Evolutionary conservation across 805 yeast genomes (phyloP), one percentile per base, ranked within the genome.

Genomic region (Metschnikowia continentalis): DNA sequence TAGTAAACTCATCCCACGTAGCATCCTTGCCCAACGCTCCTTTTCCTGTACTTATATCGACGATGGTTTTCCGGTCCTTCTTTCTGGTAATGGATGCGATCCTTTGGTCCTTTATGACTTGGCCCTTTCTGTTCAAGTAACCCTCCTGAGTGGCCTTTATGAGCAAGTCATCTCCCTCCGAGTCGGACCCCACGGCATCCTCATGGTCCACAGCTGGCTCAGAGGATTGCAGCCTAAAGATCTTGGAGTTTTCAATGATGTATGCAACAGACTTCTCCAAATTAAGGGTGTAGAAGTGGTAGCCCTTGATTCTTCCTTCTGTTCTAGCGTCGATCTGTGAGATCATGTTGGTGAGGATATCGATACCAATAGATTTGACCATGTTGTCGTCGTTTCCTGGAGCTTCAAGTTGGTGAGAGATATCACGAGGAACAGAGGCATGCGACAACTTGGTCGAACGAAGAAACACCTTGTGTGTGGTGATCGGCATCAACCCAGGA

Each of bases 1-100:
- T 90, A 26, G 97, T 94, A 68, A 89, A 91, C 63, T 91, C 98
- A 73, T 91, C 98, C 98, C 98, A 91, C 1, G 91, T 88, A 3
- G 96, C 96, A 66, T 88, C 94, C 61, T 88, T 82, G 35, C 96
- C 96, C 26, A 89, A 63, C 2, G 85, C 80, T 37, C 96, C 96
- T 57, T 86, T 83, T 39, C 96, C 96, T 14, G 86, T 79, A 40
- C 94, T 86, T 38, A 90, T 89, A 5, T 90, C 89, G 36, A 88
- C 74, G 35, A 88, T 76, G 3, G 80, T 80, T 62, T 79, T 80
- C 56, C 80, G 79, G 35, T 65, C 71, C 14, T 61, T 59, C 32
- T 57, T 49, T 37, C 60, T 62, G 17, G 66, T 58, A 5, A 66
- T 61, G n/a, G 66, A 40, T 22, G 54, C 60, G 33, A 60, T 57